Conservation (phyloP, 1,284 basidiomycete genomes). For the Neonothopanus nambi region DNA sequence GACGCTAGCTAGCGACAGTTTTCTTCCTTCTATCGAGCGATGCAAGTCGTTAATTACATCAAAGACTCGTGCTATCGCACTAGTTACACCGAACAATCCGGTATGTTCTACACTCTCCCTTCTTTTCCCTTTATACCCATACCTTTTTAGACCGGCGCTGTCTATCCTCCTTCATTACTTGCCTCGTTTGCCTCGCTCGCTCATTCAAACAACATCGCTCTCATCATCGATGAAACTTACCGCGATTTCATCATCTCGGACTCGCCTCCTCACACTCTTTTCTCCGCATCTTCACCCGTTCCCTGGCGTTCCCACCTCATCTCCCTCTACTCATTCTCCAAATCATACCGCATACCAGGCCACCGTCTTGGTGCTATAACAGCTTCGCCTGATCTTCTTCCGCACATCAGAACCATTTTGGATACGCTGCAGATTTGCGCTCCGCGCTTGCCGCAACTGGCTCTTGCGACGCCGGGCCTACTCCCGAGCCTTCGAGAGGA, state of each 20-base stretch:
- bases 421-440: conserved; percentile 85
- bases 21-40: conserved; percentile 55
- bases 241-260: conserved; percentile 70
- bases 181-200: conserved; percentile 67
- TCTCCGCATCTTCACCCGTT: conserved; percentile 28
- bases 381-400: conserved; percentile 60
- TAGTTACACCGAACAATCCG: conserved; percentile 79
- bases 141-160: conserved; percentile 70
- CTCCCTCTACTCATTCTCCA: conserved; percentile 80
- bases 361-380: conserved; percentile 80
- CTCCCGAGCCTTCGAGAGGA: conserved; percentile 55
- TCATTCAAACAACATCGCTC: conserved; percentile 54
- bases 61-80: conserved; percentile 69
- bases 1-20: conserved; percentile 56
- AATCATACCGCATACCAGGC: conserved; percentile 84
- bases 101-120: conserved; percentile 35
- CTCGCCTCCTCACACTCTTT: conserved; percentile 45
- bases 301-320: conserved; percentile 65
- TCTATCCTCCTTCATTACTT: conserved; percentile 66
- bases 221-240: conserved; percentile 91
- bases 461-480: conserved; percentile 45
- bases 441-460: conserved; percentile 70
- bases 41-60: conserved; percentile 54
- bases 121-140: conserved; percentile 6
- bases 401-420: conserved; percentile 60